Evolutionary conservation across 2,329 filamentous ascomycete genomes (phyloP).

Genomic region (Huntiella savannae): DNA sequence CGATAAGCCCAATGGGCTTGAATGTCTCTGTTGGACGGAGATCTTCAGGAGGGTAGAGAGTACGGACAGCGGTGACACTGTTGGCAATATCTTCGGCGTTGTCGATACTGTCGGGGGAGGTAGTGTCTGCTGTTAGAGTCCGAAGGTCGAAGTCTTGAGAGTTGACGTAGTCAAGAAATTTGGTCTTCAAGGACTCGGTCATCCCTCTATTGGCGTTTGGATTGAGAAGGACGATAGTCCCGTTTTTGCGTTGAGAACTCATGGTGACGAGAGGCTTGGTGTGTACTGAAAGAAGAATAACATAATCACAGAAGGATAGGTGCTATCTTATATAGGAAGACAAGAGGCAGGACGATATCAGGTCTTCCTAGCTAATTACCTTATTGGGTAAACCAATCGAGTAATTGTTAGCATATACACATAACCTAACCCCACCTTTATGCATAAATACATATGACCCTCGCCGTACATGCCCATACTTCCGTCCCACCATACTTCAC

Average conservation of each 20-base stretch:
- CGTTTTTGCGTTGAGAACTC: not conserved
- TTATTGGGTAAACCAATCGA: conserved; percentile 2
- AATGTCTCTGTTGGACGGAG: conserved; percentile 19
- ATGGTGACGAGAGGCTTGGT: not conserved
- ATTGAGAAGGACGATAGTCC: conserved; percentile 51
- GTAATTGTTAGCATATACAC: not conserved
- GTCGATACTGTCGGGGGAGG: conserved; percentile 37
- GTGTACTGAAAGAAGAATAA: not conserved
- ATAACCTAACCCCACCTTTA: too few relatives aligned
- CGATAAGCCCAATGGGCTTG: conserved; percentile 47
- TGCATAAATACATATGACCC: too few relatives aligned
- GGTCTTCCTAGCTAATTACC: not conserved
- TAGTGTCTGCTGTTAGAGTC: not conserved
- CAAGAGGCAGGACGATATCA: not conserved
- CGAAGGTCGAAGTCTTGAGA: not conserved
- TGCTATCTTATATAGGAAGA: not conserved
- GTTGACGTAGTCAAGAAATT: conserved; percentile 21
- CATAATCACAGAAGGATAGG: too few relatives aligned
- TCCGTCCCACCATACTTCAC: too few relatives aligned
- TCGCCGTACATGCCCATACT: too few relatives aligned
- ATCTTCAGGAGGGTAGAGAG: conserved; percentile 18
- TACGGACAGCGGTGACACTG: conserved; percentile 38
- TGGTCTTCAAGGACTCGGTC: conserved; percentile 43
- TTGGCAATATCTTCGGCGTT: conserved; percentile 51
- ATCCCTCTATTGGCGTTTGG: conserved; percentile 59